Evolutionary conservation across 225 moss, liverwort and hornwort species (phyloP), one percentile per base, ranked within the genome.

Genomic region (Straminergon stramineum): DNA sequence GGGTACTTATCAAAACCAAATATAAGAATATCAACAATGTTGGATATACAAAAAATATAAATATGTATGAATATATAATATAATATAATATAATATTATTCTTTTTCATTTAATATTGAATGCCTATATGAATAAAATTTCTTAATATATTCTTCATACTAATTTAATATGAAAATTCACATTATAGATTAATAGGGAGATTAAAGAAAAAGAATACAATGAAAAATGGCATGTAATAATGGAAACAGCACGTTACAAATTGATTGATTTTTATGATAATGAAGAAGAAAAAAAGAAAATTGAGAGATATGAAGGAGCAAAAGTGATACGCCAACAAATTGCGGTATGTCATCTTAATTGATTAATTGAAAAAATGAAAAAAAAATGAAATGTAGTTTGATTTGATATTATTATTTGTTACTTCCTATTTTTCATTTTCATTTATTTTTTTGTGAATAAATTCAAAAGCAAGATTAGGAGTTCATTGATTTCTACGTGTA

Each of bases 301-400:
- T 51, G 90, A 93, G 18, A 95, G 99, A 87, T 92, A 91, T 48
- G 90, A 91, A 55, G 97, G 99, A 68, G 94, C 89, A n/a, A 91
- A 91, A 86, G 91, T 99, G 14, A 93, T 99, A 82, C 91, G 94
- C 16, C 91, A 91, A 82, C 99, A 99, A 93, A 99, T 99, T 81
- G 95, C 91, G 9, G 99, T 99, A 91, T 19, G 66, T 53, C 31
- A 64, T 43, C 5, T 57, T 61, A 17, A 12, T 22, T 45, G 5
- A 73, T 61, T 16, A 8, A 48, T 26, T 16, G 32, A 4, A 9
- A 7, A 7, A 27, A 51, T 48, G 8, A 15, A 9, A 10, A 3
- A 24, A 15, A 43, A 37, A 37, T 45, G 3, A 11, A 30, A 17
- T 18, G 4, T 31, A 31, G 0, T 31, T 48, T 48, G 5, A 35